A percentile compares a stretch with the other conserved stretches of the same genome.
These are phyloP conservation scores for Venturia oleaginea DNA, from an alignment of 2,329 filamentous ascomycete genomes.

Conservation along the genomic window DNA sequence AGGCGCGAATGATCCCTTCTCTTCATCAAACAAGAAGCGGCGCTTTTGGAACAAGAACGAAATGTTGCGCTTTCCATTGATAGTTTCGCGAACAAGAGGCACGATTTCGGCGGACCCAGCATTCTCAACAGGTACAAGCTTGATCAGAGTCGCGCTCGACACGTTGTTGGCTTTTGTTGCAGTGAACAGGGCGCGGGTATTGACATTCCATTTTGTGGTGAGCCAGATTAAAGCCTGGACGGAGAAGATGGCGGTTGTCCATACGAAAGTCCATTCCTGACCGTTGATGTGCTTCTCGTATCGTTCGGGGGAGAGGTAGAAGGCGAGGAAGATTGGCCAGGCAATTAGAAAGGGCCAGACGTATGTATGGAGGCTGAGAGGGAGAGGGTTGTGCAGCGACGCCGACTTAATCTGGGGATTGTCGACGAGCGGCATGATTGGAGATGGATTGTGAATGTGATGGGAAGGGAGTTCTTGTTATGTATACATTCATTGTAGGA, in stretches of 20 bases:
- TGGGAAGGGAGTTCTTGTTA: not conserved
- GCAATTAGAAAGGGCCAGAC: conserved; percentile 85
- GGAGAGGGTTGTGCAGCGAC: conserved; percentile 78
- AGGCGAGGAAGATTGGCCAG: conserved; percentile 85
- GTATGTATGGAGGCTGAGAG: conserved; percentile 74
- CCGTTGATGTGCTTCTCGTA: conserved; percentile 88
- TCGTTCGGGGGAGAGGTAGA: conserved; percentile 72
- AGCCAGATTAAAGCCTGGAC: conserved; percentile 85
- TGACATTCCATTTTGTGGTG: conserved; percentile 95
- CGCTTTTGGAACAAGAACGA: conserved; percentile 98
- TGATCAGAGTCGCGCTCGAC: conserved; percentile 73
- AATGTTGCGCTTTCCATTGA: conserved; percentile 62
- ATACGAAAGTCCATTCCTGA: conserved; percentile 98
- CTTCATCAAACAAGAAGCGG: conserved; percentile 75
- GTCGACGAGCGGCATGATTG: conserved; percentile 65
- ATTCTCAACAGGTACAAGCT: conserved; percentile 82
- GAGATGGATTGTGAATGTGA: not conserved
- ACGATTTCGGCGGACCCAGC: conserved; percentile 86
- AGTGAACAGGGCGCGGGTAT: conserved; percentile 73
- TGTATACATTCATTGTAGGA: not conserved
- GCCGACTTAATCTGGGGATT: conserved; percentile 82
- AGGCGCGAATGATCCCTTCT: conserved; percentile 67
- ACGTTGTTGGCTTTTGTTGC: conserved; percentile 61
- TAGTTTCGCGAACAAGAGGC: conserved; percentile 65
- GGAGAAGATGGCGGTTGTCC: conserved; percentile 79